Conservation (phyloP, 306 rosid species). For the Fragaria nilgerrensis region DNA sequence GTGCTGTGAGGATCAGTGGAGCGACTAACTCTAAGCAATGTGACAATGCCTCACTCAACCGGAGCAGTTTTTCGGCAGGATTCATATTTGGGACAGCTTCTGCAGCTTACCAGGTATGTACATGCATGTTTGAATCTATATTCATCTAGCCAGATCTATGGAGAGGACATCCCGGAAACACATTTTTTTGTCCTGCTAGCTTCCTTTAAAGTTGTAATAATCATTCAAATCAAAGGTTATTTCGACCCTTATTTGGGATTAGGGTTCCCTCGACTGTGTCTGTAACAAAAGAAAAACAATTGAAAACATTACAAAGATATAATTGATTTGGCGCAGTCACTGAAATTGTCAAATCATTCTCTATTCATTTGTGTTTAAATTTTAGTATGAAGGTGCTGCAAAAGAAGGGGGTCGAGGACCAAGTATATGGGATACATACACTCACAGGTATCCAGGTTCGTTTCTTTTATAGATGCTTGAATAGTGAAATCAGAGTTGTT, state of each 20-base stretch:
- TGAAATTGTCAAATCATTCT: not conserved
- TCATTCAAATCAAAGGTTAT: no score
- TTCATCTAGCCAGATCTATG: not conserved
- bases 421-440: constrained; percentile 17
- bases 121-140: not conserved
- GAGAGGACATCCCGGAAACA: not conserved
- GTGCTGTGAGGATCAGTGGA: not conserved
- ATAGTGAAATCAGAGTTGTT: not conserved
- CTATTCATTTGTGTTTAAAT: not conserved
- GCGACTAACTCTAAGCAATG: not conserved
- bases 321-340: not conserved
- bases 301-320: no score
- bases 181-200: no score
- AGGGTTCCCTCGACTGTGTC: no score
- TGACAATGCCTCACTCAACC: constrained; percentile 26
- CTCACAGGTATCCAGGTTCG: constrained; percentile 13
- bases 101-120: constrained; percentile 1
- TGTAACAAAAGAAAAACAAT: no score
- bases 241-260: no score
- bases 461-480: not conserved
- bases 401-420: constrained; percentile 15
- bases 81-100: constrained; percentile 5
- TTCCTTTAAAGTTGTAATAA: no score
- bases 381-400: constrained; percentile 20
- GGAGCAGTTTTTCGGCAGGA: constrained; percentile 34